Evolutionary conservation across 768 basidiomycete species (phyloP), one percentile per base, ranked within the genome.

Genomic region (Calocera cornea): DNA sequence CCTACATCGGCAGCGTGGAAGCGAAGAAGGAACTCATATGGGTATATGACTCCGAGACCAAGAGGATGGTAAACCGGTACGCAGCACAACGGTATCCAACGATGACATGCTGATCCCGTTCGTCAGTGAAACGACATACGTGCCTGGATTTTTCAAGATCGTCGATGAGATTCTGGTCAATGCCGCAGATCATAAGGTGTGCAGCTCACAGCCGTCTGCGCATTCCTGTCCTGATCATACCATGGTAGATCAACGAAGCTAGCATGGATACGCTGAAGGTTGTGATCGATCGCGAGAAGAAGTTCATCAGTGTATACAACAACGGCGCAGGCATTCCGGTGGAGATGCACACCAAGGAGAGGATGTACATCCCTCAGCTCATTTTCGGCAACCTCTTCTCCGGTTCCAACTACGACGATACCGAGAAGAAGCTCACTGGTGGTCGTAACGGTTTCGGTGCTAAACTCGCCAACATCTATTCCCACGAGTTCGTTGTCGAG

Each of bases 131-230:
- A 79, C 78, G 34, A 90, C 86, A 72, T 99, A 88, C 74, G 95
- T 97, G 1, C 97, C 97, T 0, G 97, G 95, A 65, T 95, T 99
- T 77, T 94, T 95, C 84, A 99, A 99, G 83, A 99, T 99, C 73
- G 88, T 99, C 16, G 97, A 99, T 73, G 97, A 99, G 79, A 99
- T 99, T 73, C 81, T 99, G 1, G 97, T 99, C 72, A 99, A 99
- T 77, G 97, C 97, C 24, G 97, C 97, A 2, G 97, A 99, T 76
- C 97, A 98, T 79, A 99, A 99, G 87, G 95, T 91, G 70, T 67
- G 81, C 76, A 10, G n/a, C 16, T 16, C 31, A 8, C 8, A 29
- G 2, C 2, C 54, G 31, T 19, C 2, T 27, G 19, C 31, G 54
- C 34, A 22, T 19, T 1, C 22, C 24, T 41, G 27, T 49, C 1